Conservation (phyloP, 2,329 filamentous ascomycete genomes). For the Corniculantispora saksenae region DNA sequence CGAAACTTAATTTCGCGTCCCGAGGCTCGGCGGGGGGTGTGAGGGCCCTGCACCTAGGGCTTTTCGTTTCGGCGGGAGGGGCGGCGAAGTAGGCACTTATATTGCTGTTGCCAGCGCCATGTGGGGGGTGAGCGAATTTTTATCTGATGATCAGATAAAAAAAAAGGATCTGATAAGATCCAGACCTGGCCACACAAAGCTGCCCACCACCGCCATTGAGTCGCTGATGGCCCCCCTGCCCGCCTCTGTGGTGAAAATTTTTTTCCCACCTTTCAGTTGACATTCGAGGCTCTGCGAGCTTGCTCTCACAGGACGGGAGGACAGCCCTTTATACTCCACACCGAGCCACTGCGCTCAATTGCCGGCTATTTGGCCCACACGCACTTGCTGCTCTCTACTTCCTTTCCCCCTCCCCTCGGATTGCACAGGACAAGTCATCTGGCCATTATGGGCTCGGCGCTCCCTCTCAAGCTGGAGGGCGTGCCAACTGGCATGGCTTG, state of each 20-base stretch:
- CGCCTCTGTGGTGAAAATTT: conserved; percentile 3
- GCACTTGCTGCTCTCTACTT: background rate
- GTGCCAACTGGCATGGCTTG: background rate
- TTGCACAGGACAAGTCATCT: conserved; percentile 6
- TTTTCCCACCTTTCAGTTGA: background rate
- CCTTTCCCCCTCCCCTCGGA: background rate
- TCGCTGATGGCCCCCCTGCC: background rate
- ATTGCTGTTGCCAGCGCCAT: conserved; percentile 20
- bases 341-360: conserved; percentile 7
- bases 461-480: background rate
- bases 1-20: background rate
- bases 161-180: conserved; percentile 43
- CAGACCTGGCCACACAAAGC: conserved; percentile 18
- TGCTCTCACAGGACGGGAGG: background rate
- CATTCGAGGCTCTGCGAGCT: background rate
- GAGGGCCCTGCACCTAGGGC: background rate
- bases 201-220: background rate
- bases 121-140: conserved; percentile 42
- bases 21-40: too few relatives aligned
- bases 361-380: conserved; percentile 13
- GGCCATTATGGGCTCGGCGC: background rate
- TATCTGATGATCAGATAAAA: conserved; percentile 61
- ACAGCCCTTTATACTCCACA: conserved; percentile 12
- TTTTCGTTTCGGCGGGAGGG: conserved; percentile 4
- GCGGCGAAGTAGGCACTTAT: conserved; percentile 13